Base-by-base conservation (phyloP, 768 basidiomycete genomes). In the Boletus pseudo-olivaceus region DNA sequence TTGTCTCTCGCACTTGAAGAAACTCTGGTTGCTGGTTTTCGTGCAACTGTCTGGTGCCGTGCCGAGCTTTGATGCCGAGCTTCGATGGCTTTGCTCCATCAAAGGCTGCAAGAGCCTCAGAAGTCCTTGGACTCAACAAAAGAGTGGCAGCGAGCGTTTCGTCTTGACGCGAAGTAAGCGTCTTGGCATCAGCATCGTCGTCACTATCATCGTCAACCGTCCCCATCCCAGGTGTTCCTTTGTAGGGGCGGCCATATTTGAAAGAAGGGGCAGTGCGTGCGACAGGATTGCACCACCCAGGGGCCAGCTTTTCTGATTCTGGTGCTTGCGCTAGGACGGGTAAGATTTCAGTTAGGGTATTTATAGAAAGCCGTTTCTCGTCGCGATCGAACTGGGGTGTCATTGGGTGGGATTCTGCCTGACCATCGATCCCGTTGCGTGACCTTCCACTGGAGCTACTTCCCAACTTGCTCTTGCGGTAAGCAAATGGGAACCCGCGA, bases 61-160 rank as follows among this genome's bases (percentile, higher is more conserved):
- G 47, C 11, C 47, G 62, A 12, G 51, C 54, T 10, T 48, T 47
- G 35, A 34, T 34, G n/a, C 33, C 50, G 33, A 20, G 30, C 19
- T 55, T 49, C 5, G 66, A 46, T 47, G 8, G 37, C 43, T 15
- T 20, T 35, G 38, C 47, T 9, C 23, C 27, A 39, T 35, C 55
- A 48, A 46, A 42, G 20, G 47, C 9, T 46, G 50, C 48, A 49
- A 42, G 48, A 19, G 60, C 69, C 60, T 75, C 70, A 15, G 71
- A 71, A 6, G 72, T 79, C 29, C 79, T 73, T 6, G 79, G 79
- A 53, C 78, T 78, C 53, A 81, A 61, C 43, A 67, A 73, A 39
- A 78, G 68, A 5, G 78, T 64, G 2, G 78, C 78, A 30, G 74
- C 73, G 29, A 75, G 74, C 19, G 76, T 40, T 54, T 68, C 70